phyloP scores from a whole-genome alignment of 78 protist genomes.

The Polysphondylium violaceum region DNA sequence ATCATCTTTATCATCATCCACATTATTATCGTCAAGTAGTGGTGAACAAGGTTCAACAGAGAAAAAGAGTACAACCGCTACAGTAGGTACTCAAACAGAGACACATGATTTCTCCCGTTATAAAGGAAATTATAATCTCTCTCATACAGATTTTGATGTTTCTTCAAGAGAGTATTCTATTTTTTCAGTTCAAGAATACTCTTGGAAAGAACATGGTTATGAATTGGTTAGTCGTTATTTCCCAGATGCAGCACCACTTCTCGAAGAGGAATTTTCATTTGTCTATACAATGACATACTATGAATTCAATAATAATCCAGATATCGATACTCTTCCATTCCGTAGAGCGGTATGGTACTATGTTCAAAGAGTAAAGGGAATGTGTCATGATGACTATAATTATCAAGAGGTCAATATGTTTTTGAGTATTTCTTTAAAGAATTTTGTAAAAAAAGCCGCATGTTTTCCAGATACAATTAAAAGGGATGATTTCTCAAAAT shows the following conservation, averaged over 20 bases:
- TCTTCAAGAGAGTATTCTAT: constrained; percentile 31
- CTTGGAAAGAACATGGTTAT: constrained; percentile 87
- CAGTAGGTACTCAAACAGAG: neutral
- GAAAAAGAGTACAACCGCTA: too few relatives aligned
- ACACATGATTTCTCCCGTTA: constrained; percentile 39
- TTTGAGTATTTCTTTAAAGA: constrained; percentile 71
- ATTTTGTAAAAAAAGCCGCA: constrained; percentile 85
- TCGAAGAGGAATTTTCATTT: constrained; percentile 83
- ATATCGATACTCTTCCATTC: constrained; percentile 85
- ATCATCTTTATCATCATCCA: neutral
- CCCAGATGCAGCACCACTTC: constrained; percentile 80
- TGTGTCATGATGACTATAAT: constrained; percentile 89
- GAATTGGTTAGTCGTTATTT: constrained; percentile 77
- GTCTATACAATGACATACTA: constrained; percentile 84
- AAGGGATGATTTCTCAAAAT: constrained; percentile 68
- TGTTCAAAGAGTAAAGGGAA: constrained; percentile 87
- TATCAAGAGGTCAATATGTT: constrained; percentile 85
- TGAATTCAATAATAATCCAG: constrained; percentile 54
- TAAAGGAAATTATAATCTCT: constrained; percentile 26
- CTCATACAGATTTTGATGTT: constrained; percentile 77
- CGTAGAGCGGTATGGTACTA: constrained; percentile 90
- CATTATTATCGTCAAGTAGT: too few relatives aligned
- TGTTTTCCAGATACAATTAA: constrained; percentile 81
- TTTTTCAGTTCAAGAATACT: constrained; percentile 81
- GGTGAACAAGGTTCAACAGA: too few relatives aligned